Evolutionary conservation across 2,329 filamentous ascomycete species (phyloP).

Genomic region (Fusarium newnesense): DNA sequence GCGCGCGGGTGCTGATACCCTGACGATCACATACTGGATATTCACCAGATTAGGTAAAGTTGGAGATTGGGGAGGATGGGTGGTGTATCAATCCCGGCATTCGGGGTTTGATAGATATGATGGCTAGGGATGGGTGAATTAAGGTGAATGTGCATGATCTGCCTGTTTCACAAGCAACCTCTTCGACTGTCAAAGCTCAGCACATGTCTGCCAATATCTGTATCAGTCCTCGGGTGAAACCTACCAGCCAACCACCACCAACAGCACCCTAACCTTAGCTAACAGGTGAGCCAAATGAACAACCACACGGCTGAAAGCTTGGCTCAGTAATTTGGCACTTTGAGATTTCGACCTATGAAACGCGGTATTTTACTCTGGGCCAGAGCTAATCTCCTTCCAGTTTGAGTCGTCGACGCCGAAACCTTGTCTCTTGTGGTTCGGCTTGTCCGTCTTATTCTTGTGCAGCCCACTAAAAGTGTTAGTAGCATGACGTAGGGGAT

Average conservation of each 20-base stretch:
- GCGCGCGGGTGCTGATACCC: slow-evolving; percentile 14
- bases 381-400: slow-evolving; percentile 23
- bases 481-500: slow-evolving; percentile 19
- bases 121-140: not conserved
- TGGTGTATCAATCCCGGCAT: not conserved
- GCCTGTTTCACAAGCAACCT: slow-evolving; percentile 15
- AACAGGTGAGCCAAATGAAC: not conserved
- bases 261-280: not conserved
- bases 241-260: not conserved
- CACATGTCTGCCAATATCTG: not conserved
- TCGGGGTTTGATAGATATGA: not conserved
- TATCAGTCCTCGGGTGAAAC: slow-evolving; percentile 7
- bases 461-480: slow-evolving; percentile 10
- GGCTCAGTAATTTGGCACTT: not conserved
- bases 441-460: slow-evolving; percentile 25
- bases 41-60: slow-evolving; percentile 27
- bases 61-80: not conserved
- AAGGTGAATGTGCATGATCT: slow-evolving; percentile 8
- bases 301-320: slow-evolving; percentile 21
- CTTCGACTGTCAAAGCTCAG: not conserved
- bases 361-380: not conserved
- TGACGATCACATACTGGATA: slow-evolving; percentile 30
- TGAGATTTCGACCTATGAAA: not conserved
- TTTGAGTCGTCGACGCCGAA: slow-evolving; percentile 34
- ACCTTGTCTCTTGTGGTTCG: slow-evolving; percentile 24